These are phyloP conservation scores for Calonectria pseudoreteaudii DNA, from an alignment of 2,329 filamentous ascomycete genomes.

Conservation along the genomic window DNA sequence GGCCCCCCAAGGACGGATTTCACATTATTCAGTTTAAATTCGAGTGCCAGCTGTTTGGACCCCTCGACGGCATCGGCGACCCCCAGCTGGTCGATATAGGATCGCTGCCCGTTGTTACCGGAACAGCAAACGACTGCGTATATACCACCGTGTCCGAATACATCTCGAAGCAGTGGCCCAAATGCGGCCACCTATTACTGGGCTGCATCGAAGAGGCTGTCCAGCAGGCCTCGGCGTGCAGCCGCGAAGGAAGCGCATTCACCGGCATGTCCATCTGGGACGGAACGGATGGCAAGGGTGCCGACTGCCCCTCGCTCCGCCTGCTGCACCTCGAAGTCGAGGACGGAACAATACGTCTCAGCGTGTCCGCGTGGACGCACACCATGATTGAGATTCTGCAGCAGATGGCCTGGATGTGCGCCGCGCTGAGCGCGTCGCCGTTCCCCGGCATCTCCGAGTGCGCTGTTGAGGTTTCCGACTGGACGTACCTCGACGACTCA, in stretches of 20 bases:
- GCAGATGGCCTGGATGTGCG: constrained; percentile 53
- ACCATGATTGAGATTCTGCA: constrained; percentile 51
- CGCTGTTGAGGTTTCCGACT: constrained; percentile 46
- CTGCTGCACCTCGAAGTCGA: constrained; percentile 51
- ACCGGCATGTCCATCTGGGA: constrained; percentile 53
- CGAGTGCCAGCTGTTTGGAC: constrained; percentile 48
- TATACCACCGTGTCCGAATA: constrained; percentile 51
- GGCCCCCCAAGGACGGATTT: constrained; percentile 48
- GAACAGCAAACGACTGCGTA: constrained; percentile 48
- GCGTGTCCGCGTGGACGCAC: constrained; percentile 49
- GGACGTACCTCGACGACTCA: constrained; percentile 47
- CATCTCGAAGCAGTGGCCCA: constrained; percentile 47
- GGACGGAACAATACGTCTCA: constrained; percentile 46
- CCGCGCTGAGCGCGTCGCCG: constrained; percentile 49
- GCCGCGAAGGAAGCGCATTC: constrained; percentile 40
- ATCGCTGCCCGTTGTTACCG: constrained; percentile 48
- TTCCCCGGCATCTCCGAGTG: constrained; percentile 49
- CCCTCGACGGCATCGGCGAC: constrained; percentile 44
- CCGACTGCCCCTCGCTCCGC: constrained; percentile 46
- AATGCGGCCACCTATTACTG: constrained; percentile 45
- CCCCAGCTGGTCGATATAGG: constrained; percentile 45
- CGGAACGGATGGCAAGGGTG: constrained; percentile 40
- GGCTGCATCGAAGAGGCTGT: constrained; percentile 49
- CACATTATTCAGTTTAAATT: constrained; percentile 51
- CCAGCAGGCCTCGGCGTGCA: constrained; percentile 41